Evolutionary conservation across 2,329 filamentous ascomycete species (phyloP), one percentile per base, ranked within the genome.

Genomic region (Ophioceras dolichostomum): DNA sequence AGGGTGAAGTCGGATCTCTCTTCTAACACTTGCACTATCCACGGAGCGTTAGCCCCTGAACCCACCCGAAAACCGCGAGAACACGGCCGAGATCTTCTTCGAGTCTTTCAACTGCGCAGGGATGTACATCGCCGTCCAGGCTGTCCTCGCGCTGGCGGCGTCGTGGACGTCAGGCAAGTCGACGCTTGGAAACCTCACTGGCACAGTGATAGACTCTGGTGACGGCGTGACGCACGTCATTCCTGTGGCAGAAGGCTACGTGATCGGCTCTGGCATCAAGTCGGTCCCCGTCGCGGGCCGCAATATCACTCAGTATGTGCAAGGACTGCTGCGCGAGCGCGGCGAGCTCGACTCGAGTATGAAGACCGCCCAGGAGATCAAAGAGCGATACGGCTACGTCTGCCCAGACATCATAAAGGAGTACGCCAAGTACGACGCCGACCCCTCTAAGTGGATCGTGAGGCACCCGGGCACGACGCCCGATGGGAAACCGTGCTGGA

Each of bases 81-180:
- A 94, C 59, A 96, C 91, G 19, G 91, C 91, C 60, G 91, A 98
- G 60, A 98, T 98, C 63, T 95, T 98, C 77, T 98, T 98, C 66
- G 91, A 98, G 59, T 96, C 91, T 4, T 98, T 98, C 72, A 98
- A 98, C 67, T 96, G 91, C 60, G 89, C 91, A 41, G 91, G 91
- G 64, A 79, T 98, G 47, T 98, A 98, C 64, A 98, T 98, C 57
- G 91, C 91, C 33, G 91, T 98, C 12, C 91, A 98, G 64, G 91
- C 91, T 22, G 91, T 98, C 17, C 79, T 98, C 39, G 91, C 93
- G 13, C 76, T 98, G 32, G 91, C 91, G 32, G 91, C 93, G 16
- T 96, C 91, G 8, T 98, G 91, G 91, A 98, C 91, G 20, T 95
- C 88, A 34, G 94, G 88, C 37, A 98, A 96, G 67, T 89, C 96